These are phyloP conservation scores for Stromatinia cepivora DNA, from an alignment of 2,329 filamentous ascomycete species.

Conservation along the genomic window DNA sequence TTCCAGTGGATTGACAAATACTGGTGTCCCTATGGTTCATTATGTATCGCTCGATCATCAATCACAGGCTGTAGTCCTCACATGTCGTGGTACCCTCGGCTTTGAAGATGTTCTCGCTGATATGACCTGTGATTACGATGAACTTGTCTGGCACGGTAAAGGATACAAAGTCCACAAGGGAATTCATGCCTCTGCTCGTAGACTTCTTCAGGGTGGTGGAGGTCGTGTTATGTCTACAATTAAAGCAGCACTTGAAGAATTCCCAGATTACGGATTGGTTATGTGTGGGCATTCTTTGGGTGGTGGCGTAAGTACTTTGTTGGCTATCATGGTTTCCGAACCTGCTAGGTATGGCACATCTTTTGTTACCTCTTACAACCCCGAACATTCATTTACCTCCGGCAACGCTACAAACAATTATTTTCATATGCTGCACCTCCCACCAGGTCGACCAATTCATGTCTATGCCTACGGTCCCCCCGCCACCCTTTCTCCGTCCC, in stretches of 20 bases:
- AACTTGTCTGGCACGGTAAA: conserved; percentile 50
- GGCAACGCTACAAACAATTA: conserved; percentile 28
- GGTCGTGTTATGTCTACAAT: conserved; percentile 54
- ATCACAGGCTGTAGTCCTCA: conserved; percentile 56
- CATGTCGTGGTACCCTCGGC: conserved; percentile 55
- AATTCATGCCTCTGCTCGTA: conserved; percentile 55
- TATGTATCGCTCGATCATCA: conserved; percentile 58
- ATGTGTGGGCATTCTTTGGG: conserved; percentile 57
- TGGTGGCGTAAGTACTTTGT: conserved; percentile 55
- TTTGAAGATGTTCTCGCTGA: conserved; percentile 59
- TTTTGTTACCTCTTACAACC: conserved; percentile 61
- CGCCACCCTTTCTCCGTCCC: conserved; percentile 67
- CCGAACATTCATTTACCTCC: conserved; percentile 69
- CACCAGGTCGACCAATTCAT: conserved; percentile 69
- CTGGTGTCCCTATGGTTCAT: conserved; percentile 56
- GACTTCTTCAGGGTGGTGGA: conserved; percentile 51
- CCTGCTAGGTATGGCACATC: conserved; percentile 46
- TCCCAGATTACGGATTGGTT: conserved; percentile 56
- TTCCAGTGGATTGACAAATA: conserved; percentile 50
- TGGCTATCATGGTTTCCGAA: conserved; percentile 55
- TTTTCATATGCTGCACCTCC: conserved; percentile 51
- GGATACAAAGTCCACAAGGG: conserved; percentile 57
- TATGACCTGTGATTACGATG: conserved; percentile 58
- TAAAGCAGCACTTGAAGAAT: conserved; percentile 53
- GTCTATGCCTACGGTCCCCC: conserved; percentile 79